Conservation (phyloP, 352 stramenopile genomes). For the Phytophthora citricola region DNA sequence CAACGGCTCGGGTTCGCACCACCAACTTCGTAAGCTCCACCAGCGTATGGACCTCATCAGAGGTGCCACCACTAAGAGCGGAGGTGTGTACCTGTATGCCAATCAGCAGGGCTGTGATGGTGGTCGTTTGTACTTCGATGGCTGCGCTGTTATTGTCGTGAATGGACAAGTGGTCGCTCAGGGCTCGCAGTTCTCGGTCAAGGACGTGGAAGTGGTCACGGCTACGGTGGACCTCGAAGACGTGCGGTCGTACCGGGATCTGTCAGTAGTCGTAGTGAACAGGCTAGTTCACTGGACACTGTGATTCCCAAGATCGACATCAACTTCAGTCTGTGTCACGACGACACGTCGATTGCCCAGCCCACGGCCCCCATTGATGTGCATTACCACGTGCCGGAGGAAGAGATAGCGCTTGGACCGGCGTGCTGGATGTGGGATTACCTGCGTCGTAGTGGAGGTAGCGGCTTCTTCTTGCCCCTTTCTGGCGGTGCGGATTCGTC, state of each 20-base stretch:
- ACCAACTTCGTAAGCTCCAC: conserved; percentile 96
- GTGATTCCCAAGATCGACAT: conserved; percentile 78
- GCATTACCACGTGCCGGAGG: conserved; percentile 90
- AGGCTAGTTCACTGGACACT: conserved; percentile 86
- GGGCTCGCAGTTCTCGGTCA: conserved; percentile 96
- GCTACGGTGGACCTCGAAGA: conserved; percentile 99
- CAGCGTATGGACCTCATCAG: conserved; percentile 92
- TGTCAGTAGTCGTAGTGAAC: conserved; percentile 94
- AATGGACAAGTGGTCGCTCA: conserved; percentile 98
- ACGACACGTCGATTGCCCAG: conserved; percentile 46
- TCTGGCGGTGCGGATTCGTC: conserved; percentile 97
- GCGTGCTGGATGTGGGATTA: conserved; percentile 99
- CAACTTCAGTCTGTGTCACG: conserved; percentile 80
- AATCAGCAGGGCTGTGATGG: conserved; percentile 99
- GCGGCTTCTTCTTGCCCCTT: conserved; percentile 96
- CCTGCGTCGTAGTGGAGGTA: conserved; percentile 87
- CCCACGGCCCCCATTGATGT: conserved; percentile 70
- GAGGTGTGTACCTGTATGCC: conserved; percentile 98
- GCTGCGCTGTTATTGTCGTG: conserved; percentile 96
- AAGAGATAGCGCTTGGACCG: conserved; percentile 97
- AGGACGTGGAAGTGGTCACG: conserved; percentile 96
- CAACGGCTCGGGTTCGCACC: conserved; percentile 97
- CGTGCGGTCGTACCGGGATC: conserved; percentile 96
- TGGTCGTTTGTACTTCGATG: conserved; percentile 97
- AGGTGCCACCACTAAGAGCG: conserved; percentile 94